Evolutionary conservation across 2,329 filamentous ascomycete genomes (phyloP), one percentile per base, ranked within the genome.

Genomic region (Emmonsiellopsis sp.): DNA sequence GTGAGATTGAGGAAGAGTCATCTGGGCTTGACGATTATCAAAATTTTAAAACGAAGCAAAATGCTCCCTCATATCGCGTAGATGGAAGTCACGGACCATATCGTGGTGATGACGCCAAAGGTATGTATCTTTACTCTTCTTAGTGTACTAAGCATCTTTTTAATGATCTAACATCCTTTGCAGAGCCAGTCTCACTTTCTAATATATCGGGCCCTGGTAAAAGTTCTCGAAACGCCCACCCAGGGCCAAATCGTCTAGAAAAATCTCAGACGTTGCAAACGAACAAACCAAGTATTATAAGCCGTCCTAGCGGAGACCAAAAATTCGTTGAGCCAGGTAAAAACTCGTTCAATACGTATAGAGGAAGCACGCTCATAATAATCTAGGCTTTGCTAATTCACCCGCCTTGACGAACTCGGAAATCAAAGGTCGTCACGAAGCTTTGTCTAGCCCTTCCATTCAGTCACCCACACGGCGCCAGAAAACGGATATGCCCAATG

Each of bases 1-100:
- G 77, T 15, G 83, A 85, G 60, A 52, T 35, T 31, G 54, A 42
- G 11, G 37, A 42, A 54, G 42, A 26, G 11, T 50, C 35, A 34
- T 48, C 32, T 46, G 52, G 32, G 11, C n/a, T 42, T 7, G 52
- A 54, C 41, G 49, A 32, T 16, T 41, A 35, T 20, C 37, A 20
- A 41, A 32, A 40, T 13, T 15, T 13, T 42, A 38, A 47, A 48
- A 30, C 20, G 11, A 40, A 53, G 20, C 31, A 49, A 11, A 7
- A 38, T 10, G 31, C 4, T 49, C 2, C 34, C 9, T n/a, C 34
- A 26, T 20, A 40, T 4, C 9, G 7, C 11, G 15, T 35, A 31
- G 20, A 49, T 31, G 16, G 15, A 49, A 38, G 10, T 30, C 10
- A 7, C 13, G 38, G 31, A 16, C 34, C 6, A 13, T 13, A 26